Evolutionary conservation across 2,329 filamentous ascomycete species (phyloP), one percentile per base, ranked within the genome.

Genomic region (Coniosporium tulheliwenetii): DNA sequence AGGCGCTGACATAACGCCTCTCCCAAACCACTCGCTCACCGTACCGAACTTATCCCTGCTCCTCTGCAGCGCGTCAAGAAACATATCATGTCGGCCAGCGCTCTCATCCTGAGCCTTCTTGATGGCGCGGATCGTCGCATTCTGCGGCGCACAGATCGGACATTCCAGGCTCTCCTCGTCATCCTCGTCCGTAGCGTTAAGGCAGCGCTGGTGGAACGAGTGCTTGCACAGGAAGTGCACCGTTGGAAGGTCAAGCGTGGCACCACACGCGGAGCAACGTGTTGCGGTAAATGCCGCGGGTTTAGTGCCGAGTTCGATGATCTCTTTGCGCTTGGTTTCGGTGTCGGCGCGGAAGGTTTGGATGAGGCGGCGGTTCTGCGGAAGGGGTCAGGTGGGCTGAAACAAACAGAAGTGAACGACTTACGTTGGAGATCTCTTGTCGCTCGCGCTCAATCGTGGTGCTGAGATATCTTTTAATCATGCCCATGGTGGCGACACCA

Each of bases 161-260:
- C 91, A 98, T 59, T 95, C 86, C 0, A 79, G 72, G 33, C 75
- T 68, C 8, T 75, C 69, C 39, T 79, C 77, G 15, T 73, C 69
- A 29, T 64, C 62, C 2, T 56, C 59, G 4, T 55, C 59, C 8
- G 52, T 50, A 5, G 69, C 66, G 54, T 84, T 83, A 35, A 98
- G 65, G 59, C 89, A 98, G 37, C 84, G 73, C 63, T 93, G 85
- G 57, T 98, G 91, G 68, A 95, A 98, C 45, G 81, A 87, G 59
- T 98, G 91, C 59, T 93, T 94, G 66, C 91, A 98, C 47, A 98
- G 63, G 58, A 98, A 98, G 57, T 98, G 91, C 38, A 98, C 87
- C 0, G 80, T 84, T 0, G 91, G 91, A 10, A 96, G 67, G 48
- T 95, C 87, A 13, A 96, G 70, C 19, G 75, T 71, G 32, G 77